Conservation (phyloP, 176 grass and related monocot species). For the Triticum urartu region DNA sequence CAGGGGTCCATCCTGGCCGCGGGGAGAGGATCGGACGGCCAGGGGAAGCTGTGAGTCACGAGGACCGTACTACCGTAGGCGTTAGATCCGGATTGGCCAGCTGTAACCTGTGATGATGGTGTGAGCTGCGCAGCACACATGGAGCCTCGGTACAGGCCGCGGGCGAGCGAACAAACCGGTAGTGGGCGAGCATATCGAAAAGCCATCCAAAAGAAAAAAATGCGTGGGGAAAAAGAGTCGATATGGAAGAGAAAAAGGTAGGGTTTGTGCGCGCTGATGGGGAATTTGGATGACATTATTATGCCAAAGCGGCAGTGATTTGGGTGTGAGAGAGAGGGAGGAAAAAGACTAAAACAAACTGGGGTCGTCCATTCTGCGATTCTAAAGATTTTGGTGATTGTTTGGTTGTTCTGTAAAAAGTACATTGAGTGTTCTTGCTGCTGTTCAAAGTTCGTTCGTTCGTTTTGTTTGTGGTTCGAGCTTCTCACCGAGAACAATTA, state of each 20-base stretch:
- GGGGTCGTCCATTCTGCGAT: slow-evolving; percentile 32
- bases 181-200: slow-evolving; percentile 29
- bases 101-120: slow-evolving; percentile 15
- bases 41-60: slow-evolving; percentile 23
- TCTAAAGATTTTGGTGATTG: slow-evolving; percentile 41
- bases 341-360: background rate
- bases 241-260: slow-evolving; percentile 10
- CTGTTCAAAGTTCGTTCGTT: background rate
- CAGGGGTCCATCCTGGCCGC: slow-evolving; percentile 45
- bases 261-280: slow-evolving; percentile 15
- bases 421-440: background rate
- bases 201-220: slow-evolving; percentile 5
- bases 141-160: slow-evolving; percentile 4
- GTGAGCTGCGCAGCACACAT: slow-evolving; percentile 20
- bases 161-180: slow-evolving; percentile 27
- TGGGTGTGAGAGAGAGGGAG: background rate
- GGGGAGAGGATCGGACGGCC: slow-evolving; percentile 32
- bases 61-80: background rate
- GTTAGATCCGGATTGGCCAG: slow-evolving; percentile 50
- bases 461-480: background rate
- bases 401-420: slow-evolving; percentile 34
- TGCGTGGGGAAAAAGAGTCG: background rate
- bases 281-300: slow-evolving; percentile 31
- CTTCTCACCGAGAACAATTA: too few species aligned
- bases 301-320: slow-evolving; percentile 26